Conservation (phyloP, 2,329 filamentous ascomycete species). For the Talaromyces sp. region DNA sequence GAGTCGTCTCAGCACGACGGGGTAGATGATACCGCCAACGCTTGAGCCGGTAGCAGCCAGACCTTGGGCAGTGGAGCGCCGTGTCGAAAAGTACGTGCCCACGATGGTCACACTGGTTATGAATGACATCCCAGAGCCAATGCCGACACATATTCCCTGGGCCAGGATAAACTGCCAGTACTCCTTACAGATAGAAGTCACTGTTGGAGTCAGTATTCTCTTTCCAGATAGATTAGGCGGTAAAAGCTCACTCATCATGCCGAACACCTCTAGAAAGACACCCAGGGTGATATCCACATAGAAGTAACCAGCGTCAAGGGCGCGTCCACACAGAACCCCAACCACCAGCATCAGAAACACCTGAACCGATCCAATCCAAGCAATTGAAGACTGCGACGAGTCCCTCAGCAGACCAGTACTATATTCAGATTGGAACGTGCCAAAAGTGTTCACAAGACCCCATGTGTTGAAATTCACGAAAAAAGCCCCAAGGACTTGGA, state of each 20-base stretch:
- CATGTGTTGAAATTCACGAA: conserved; percentile 35
- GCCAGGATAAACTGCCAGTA: conserved; percentile 55
- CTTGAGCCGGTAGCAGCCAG: conserved; percentile 46
- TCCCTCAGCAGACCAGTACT: conserved; percentile 36
- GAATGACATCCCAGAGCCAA: conserved; percentile 41
- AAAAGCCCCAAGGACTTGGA: conserved; percentile 27
- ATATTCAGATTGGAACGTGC: conserved; percentile 42
- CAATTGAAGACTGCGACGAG: conserved; percentile 35
- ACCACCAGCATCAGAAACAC: conserved; percentile 43
- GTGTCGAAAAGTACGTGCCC: conserved; percentile 47
- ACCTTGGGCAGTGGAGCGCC: conserved; percentile 45
- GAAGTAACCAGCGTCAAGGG: conserved; percentile 43
- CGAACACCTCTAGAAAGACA: conserved; percentile 18
- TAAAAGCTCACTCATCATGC: conserved; percentile 20
- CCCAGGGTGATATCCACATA: not conserved
- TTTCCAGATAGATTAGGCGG: not conserved
- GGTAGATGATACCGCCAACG: conserved; percentile 51
- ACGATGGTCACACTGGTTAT: conserved; percentile 46
- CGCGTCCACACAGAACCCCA: conserved; percentile 42
- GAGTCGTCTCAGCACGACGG: conserved; percentile 46
- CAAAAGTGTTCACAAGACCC: conserved; percentile 46
- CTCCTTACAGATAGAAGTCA: conserved; percentile 38
- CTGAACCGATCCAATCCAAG: conserved; percentile 47
- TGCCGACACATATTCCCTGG: conserved; percentile 33
- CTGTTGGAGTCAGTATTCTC: not conserved